Conservation (phyloP, 2,329 filamentous ascomycete species). For the Thelonectria blattea region DNA sequence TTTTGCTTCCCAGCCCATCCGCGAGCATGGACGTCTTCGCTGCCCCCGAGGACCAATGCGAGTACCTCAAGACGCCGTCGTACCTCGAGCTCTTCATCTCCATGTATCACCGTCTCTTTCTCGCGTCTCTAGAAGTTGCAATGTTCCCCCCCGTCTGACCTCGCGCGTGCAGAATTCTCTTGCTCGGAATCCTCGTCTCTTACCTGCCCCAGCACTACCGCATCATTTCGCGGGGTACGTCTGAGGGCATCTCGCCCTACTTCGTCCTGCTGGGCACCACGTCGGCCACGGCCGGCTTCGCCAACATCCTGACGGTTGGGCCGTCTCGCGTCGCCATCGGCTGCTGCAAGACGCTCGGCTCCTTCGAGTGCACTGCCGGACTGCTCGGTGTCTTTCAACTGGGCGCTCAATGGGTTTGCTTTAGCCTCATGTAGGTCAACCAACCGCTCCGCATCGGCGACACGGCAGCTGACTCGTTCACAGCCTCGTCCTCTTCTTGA, state of each 20-base stretch:
- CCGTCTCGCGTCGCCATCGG: constrained; percentile 80
- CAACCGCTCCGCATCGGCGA: not conserved
- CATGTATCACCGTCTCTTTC: constrained; percentile 50
- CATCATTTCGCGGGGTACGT: constrained; percentile 84
- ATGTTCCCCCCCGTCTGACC: constrained; percentile 15
- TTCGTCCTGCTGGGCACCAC: constrained; percentile 95
- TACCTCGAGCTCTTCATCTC: constrained; percentile 63
- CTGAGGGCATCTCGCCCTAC: constrained; percentile 93
- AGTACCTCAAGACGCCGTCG: constrained; percentile 58
- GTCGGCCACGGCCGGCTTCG: constrained; percentile 85
- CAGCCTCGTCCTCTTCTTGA: constrained; percentile 89
- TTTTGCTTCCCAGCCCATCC: constrained; percentile 5
- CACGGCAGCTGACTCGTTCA: not conserved
- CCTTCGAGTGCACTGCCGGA: constrained; percentile 83
- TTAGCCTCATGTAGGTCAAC: constrained; percentile 80
- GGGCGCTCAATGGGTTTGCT: constrained; percentile 89
- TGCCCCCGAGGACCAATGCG: constrained; percentile 46
- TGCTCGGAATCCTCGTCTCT: constrained; percentile 87
- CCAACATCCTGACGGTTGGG: constrained; percentile 90
- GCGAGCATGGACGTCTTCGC: constrained; percentile 38
- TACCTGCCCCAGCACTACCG: constrained; percentile 95
- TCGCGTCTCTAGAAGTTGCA: not conserved
- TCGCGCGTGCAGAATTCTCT: constrained; percentile 63
- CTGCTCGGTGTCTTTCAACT: constrained; percentile 90
- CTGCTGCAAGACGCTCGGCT: constrained; percentile 83